Base-by-base conservation (phyloP, 768 basidiomycete species). In the Fistulinella prunicolor region DNA sequence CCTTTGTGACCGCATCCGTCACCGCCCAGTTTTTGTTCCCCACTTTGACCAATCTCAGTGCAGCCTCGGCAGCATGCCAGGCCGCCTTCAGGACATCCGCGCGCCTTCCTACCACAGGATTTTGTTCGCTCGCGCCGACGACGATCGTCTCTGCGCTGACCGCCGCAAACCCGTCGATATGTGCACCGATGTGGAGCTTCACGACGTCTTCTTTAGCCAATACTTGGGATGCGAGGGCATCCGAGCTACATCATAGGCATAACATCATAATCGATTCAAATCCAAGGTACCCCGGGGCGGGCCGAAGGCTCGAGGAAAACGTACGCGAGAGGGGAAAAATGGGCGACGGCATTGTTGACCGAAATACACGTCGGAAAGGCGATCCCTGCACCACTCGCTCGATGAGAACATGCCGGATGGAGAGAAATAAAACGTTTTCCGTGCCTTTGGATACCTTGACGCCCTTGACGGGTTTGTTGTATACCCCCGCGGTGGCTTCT, bases 101-200 rank as follows among this genome's bases (percentile, higher is more conserved):
- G 37, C 83, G 84, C 52, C 85, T 73, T 39, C 90, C 96, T 3
- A 88, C 92, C 19, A 86, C 87, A 19, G 91, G 92, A 49, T 77
- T 74, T 46, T 80, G 73, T 20, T 77, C 70, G 46, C 82, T 83
- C 30, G 91, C 86, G 34, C 93, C 90, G 26, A 97, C 81, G 50
- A 96, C 82, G 60, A 98, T 69, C 44, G 95, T 97, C 70, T 99
- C 96, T 28, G 92, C 96, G 63, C 82, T 83, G 67, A 96, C 84
- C 45, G 92, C 83, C 17, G 94, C 94, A 69, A 89, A 97, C 47
- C 96, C 96, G 66, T 98, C 95, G 69, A 99, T 93, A 64, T 99
- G 96, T 17, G 94, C 94, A 38, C 96, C 96, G 51, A 98, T 77
- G 68, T 94, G 91, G 54, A 99, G 72, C 73, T 97, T 98, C 57